phyloP scores from a whole-genome alignment of 345 rosid species.

The Aurinia saxatilis region DNA sequence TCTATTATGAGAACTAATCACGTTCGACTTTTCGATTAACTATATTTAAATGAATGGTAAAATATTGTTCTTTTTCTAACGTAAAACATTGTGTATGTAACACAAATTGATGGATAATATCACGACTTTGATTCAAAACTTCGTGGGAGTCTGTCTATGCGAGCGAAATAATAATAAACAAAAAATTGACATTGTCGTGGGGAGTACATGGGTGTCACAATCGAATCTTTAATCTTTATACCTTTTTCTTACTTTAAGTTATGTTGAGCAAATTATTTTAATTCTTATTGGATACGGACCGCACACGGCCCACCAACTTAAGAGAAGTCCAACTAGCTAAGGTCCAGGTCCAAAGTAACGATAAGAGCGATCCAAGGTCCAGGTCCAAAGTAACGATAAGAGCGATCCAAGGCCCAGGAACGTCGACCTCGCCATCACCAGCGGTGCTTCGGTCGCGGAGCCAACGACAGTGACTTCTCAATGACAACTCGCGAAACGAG shows the following conservation, averaged over 20 bases:
- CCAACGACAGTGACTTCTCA: too few relatives aligned
- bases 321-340: too few relatives aligned
- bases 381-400: too few relatives aligned
- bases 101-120: not conserved
- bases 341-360: too few relatives aligned
- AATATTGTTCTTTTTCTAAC: not conserved
- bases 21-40: not conserved
- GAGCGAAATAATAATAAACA: not conserved
- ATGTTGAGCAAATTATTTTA: not conserved
- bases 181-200: not conserved
- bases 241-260: not conserved
- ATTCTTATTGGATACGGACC: too few relatives aligned
- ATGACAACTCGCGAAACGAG: too few relatives aligned
- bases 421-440: too few relatives aligned
- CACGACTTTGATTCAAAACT: not conserved
- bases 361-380: too few relatives aligned
- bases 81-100: not conserved
- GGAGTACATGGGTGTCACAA: slow-evolving; percentile 10
- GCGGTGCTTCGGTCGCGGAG: too few relatives aligned
- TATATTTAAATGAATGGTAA: not conserved
- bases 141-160: not conserved
- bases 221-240: not conserved
- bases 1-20: not conserved
- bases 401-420: too few relatives aligned
- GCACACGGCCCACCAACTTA: too few relatives aligned